Evolutionary conservation across 2,329 filamentous ascomycete genomes (phyloP).

Genomic region (Aulographum hederae): DNA sequence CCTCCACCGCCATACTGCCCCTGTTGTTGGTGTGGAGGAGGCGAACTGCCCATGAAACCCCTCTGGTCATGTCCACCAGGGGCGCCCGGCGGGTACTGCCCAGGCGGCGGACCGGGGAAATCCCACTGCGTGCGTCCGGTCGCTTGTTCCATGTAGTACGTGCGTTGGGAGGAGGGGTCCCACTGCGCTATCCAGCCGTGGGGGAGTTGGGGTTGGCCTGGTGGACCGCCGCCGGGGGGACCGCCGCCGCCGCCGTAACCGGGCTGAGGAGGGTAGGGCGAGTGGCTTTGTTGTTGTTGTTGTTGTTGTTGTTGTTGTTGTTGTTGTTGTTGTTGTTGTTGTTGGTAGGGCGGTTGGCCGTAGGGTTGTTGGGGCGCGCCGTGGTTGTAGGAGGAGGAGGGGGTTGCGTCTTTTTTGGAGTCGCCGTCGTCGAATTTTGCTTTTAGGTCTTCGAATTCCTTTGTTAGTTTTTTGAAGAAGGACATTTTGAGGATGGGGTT

Average conservation of each 20-base stretch:
- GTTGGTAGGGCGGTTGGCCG: constrained; percentile 10
- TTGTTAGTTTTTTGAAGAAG: constrained; percentile 28
- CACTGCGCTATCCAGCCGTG: too few relatives aligned
- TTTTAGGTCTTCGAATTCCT: constrained; percentile 23
- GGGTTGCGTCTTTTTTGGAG: constrained; percentile 11
- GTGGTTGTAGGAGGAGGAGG: constrained; percentile 5
- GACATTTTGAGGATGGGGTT: too few relatives aligned
- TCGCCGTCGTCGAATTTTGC: constrained; percentile 11
- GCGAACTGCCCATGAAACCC: too few relatives aligned
- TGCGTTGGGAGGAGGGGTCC: too few relatives aligned
- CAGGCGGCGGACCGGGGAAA: too few relatives aligned
- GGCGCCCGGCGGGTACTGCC: too few relatives aligned
- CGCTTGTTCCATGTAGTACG: too few relatives aligned
- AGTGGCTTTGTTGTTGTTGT: constrained; percentile 6
- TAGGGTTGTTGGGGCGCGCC: constrained; percentile 3
- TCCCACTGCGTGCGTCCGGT: too few relatives aligned
- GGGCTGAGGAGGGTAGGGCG: too few relatives aligned
- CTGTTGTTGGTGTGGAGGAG: constrained; percentile 1
- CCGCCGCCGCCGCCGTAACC: constrained; percentile 10
- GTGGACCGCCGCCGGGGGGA: constrained; percentile 13
- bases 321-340: constrained; percentile 7
- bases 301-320: constrained; percentile 6
- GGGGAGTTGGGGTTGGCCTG: constrained; percentile 31
- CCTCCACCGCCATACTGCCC: neutral
- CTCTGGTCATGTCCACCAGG: too few relatives aligned